A percentile compares a stretch with the other conserved stretches of the same genome.
phyloP scores from a whole-genome alignment of 2,329 filamentous ascomycete species.

The Pseudocercospora eumusae region DNA sequence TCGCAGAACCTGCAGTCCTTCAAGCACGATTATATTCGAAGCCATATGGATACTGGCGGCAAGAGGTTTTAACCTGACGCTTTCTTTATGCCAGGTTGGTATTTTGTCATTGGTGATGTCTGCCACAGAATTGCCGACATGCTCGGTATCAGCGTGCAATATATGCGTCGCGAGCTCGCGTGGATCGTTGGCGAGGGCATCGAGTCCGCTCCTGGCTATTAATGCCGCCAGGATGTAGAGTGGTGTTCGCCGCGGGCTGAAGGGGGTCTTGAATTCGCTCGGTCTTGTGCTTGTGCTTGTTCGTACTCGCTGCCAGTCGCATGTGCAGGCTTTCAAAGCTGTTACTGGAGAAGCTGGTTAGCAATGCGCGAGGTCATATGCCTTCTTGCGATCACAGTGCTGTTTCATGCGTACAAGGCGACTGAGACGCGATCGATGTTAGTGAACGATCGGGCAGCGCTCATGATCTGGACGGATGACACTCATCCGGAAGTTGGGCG shows the following conservation, averaged over 20 bases:
- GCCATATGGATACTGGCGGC: too few relatives aligned
- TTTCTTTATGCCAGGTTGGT: background rate
- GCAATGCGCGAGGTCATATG: background rate
- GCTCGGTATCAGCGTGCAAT: background rate
- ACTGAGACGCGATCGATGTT: too few relatives aligned
- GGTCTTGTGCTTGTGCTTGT: background rate
- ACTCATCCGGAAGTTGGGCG: too few relatives aligned
- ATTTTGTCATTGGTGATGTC: background rate
- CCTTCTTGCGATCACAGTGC: background rate
- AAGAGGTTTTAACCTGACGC: background rate
- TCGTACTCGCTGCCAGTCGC: background rate
- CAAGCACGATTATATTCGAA: background rate
- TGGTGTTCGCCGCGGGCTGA: background rate
- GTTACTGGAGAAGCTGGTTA: background rate
- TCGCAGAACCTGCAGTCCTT: background rate
- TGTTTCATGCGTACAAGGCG: background rate
- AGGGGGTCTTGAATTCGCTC: background rate
- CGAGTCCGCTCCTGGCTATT: background rate
- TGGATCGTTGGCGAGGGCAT: background rate
- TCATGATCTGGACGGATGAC: too few relatives aligned
- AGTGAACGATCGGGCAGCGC: too few relatives aligned
- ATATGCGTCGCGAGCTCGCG: background rate
- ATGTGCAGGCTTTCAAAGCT: background rate
- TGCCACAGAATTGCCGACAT: background rate
- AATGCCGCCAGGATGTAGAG: background rate